Evolutionary conservation across 2,329 filamentous ascomycete species (phyloP).

Genomic region (Aspergillus sp.): DNA sequence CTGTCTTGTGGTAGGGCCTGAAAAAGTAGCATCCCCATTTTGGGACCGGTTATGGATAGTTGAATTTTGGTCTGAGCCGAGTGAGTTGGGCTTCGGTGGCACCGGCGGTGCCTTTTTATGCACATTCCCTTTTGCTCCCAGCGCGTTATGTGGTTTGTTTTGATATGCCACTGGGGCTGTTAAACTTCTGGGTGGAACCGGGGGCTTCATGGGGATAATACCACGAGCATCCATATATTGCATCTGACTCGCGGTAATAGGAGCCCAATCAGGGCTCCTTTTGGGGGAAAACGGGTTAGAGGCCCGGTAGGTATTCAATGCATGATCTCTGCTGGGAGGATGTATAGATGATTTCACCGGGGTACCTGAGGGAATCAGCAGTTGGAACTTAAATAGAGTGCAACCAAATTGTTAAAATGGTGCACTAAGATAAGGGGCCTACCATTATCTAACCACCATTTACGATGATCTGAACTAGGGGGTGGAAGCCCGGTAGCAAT

Average conservation of each 20-base stretch:
- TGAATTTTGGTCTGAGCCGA: constrained; percentile 12
- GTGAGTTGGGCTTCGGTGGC: constrained; percentile 60
- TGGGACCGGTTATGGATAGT: neutral
- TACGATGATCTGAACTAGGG: constrained; percentile 61
- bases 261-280: constrained; percentile 81
- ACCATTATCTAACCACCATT: constrained; percentile 67
- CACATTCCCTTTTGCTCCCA: neutral
- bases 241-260: constrained; percentile 18
- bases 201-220: constrained; percentile 18
- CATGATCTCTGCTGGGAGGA: constrained; percentile 62
- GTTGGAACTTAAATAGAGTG: constrained; percentile 10
- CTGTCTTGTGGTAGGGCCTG: neutral
- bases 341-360: constrained; percentile 72
- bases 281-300: constrained; percentile 78
- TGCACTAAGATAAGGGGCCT: constrained; percentile 22
- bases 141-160: neutral
- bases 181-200: constrained; percentile 22
- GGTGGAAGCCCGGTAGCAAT: constrained; percentile 74
- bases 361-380: constrained; percentile 49
- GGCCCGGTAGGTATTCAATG: constrained; percentile 70
- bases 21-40: neutral
- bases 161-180: neutral
- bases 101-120: constrained; percentile 49
- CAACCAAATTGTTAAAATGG: neutral
- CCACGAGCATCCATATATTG: constrained; percentile 9